These are phyloP conservation scores for Apiospora aurea DNA, from an alignment of 2,329 filamentous ascomycete genomes.

Conservation along the genomic window DNA sequence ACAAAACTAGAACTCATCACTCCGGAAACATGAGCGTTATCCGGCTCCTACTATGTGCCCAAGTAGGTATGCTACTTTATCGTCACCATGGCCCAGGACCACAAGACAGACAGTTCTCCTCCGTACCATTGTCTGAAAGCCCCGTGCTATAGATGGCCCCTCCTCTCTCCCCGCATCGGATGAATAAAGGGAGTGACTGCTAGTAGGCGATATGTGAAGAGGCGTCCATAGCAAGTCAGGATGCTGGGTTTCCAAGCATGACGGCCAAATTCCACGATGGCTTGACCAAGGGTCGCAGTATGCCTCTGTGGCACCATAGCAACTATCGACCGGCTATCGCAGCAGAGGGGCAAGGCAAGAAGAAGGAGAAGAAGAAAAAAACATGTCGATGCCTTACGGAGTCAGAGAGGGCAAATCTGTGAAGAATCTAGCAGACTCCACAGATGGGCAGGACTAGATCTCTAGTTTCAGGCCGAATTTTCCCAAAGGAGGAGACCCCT, in stretches of 20 bases:
- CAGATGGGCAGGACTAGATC: constrained; percentile 15
- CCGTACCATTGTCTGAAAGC: no score
- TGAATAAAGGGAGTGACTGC: background rate
- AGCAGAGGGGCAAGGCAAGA: background rate
- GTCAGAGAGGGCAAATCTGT: constrained; percentile 1
- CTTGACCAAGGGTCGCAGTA: background rate
- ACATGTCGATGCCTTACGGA: background rate
- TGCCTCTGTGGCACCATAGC: background rate
- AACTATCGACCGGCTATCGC: constrained; percentile 5
- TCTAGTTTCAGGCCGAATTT: constrained; percentile 14
- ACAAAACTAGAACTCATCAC: background rate
- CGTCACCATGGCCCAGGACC: background rate
- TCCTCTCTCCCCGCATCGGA: background rate
- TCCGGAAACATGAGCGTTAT: background rate
- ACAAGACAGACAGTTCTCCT: background rate
- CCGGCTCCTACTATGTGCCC: background rate
- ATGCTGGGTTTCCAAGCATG: background rate
- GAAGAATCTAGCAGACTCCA: constrained; percentile 17
- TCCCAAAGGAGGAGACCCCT: constrained; percentile 18
- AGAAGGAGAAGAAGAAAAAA: no score
- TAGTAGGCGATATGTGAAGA: background rate
- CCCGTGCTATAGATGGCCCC: no score
- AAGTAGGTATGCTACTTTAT: background rate
- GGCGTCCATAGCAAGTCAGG: background rate
- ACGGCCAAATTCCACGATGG: constrained; percentile 1